Evolutionary conservation across 768 basidiomycete genomes (phyloP), one percentile per base, ranked within the genome.

Genomic region (Strobilomyces dryophilus): DNA sequence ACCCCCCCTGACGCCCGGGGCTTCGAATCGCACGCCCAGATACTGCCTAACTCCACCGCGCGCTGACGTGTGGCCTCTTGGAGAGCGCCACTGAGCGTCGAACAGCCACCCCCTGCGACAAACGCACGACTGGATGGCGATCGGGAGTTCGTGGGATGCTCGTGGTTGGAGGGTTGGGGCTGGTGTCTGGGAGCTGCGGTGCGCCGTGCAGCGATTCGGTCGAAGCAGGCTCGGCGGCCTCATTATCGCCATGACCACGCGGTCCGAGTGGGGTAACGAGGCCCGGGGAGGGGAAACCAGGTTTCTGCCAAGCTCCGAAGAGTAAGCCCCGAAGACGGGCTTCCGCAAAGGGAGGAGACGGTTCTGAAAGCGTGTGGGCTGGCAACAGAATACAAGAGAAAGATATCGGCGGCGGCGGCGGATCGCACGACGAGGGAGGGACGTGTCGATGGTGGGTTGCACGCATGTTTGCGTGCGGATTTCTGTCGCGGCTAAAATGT

Each of bases 21-120:
- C 17, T 18, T n/a, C 17, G 9, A 24, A 24, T 20, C 20, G 27
- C 17, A 26, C 7, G 5, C 32, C 12, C 17, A 8, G 21, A 14
- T 15, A 27, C 21, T 9, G n/a, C 45, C 24, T 40, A 58, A 41
- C 45, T 36, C 59, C 37, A 47, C 49, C 47, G 12, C 29, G 17
- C 0, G 17, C 14, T 0, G 17, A 11, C 29, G 7, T 24, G 24
- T 24, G 34, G 26, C 17, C 17, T 18, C 9, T n/a, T 20, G 35
- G n/a, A 44, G 17, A 0, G 11, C 12, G 17, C 26, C 17, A 36
- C 21, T 26, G 24, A 4, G 4, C 44, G 26, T 48, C 8, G 40
- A 20, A 43, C 31, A 34, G 31, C n/a, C 8, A 11, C 27, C 24
- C 24, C 24, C 24, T 24, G 24, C 24, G 24, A 24, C 2, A 24